Evolutionary conservation across 345 rosid genomes (phyloP), one percentile per base, ranked within the genome.

Genomic region (Citrus trifoliata): DNA sequence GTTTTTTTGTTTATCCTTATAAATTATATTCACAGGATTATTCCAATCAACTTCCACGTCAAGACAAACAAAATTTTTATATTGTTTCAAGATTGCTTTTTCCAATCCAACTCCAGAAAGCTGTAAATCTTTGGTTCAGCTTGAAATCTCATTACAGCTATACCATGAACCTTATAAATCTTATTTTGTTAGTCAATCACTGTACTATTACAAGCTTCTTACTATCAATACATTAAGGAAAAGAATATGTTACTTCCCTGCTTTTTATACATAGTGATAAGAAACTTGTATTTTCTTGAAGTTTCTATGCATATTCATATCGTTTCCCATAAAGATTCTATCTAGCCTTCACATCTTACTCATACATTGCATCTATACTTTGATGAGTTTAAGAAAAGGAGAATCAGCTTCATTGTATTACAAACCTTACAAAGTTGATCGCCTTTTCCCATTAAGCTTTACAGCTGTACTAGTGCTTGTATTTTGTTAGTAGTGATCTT

Each of bases 401-500:
- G 21, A 42, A 63, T 74, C 59, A 27, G 19, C 67, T 74, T 61
- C 25, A 18, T 14, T 27, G 21, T 18, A 40, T 21, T 33, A 6
- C 6, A n/a, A 33, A 21, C 28, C 13, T 30, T 33, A 10, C 13
- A 5, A 30, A 5, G n/a, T 75, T 21, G 18, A 32, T 60, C 4
- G 14, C 68, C 14, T 33, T 64, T 72, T 70, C 30, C 69, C 35
- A 61, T 53, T 71, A 55, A 46, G 48, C 38, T 76, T 33, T 10
- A 74, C 86, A 80, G 86, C 79, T 83, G 74, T 80, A 19, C n/a
- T 32, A 33, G 35, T 22, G 67, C 25, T 69, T 21, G 5, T 48
- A 58, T 53, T 6, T 19, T 0, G 19, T 16, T 70, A 33, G 38
- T 58, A 60, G 76, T 59, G 66, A 16, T 27, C 27, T 18, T 30